Conservation (phyloP, 495 filamentous ascomycete species). For the Hypoxylon subgilvum region DNA sequence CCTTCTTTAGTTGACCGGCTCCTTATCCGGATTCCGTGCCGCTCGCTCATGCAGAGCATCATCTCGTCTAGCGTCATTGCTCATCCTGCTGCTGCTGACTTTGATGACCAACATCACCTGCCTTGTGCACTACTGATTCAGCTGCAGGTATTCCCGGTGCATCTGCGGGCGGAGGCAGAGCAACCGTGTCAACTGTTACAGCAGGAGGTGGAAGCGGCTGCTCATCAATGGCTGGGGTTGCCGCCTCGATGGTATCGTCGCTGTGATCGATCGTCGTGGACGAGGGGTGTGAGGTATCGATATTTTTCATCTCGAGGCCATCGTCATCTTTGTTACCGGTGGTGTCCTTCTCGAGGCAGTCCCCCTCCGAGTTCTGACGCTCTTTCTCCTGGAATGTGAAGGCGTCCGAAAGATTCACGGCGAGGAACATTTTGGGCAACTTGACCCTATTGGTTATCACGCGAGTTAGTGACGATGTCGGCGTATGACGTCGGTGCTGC, state of each 20-base stretch:
- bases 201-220: conserved; percentile 30
- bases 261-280: conserved; percentile 20
- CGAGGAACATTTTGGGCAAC: conserved; percentile 90
- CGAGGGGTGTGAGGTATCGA: conserved; percentile 13
- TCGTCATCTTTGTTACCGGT: conserved; percentile 37
- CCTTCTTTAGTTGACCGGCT: conserved; percentile 34
- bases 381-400: conserved; percentile 62
- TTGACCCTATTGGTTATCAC: conserved; percentile 69
- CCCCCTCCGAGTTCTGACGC: conserved; percentile 46
- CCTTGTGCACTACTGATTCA: conserved; percentile 27
- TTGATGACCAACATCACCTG: conserved; percentile 17
- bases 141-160: conserved; percentile 30
- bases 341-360: conserved; percentile 38
- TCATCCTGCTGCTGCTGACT: conserved; percentile 15
- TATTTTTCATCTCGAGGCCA: conserved; percentile 41
- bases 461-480: conserved; percentile 10
- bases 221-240: conserved; percentile 15
- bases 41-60: conserved; percentile 32
- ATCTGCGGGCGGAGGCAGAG: conserved; percentile 37
- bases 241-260: conserved; percentile 28
- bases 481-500: conserved; percentile 18
- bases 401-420: conserved; percentile 82
- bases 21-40: conserved; percentile 38
- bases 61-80: conserved; percentile 32
- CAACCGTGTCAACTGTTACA: conserved; percentile 33